Percentiles rank a stretch among this genome's conserved stretches.
phyloP scores from a whole-genome alignment of 116 monocot genomes.

The Trichopus zeylanicus region DNA sequence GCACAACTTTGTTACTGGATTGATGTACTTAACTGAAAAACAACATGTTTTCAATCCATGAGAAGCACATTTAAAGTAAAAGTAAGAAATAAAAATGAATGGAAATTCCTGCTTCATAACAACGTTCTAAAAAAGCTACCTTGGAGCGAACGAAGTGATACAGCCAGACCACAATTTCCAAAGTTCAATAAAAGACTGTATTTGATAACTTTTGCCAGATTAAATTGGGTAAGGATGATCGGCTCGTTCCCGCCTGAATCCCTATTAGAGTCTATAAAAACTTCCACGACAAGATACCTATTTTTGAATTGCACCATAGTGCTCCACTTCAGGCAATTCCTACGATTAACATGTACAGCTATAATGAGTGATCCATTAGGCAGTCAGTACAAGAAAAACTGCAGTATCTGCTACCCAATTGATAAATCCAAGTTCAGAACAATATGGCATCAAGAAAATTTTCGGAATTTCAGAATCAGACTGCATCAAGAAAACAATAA shows the following conservation, averaged over 20 bases:
- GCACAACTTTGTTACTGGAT: constrained; percentile 61
- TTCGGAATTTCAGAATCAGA: no score
- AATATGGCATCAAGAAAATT: no score
- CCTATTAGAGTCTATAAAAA: constrained; percentile 50
- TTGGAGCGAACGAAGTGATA: constrained; percentile 76
- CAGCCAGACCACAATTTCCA: constrained; percentile 78
- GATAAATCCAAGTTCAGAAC: no score
- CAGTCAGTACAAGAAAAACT: no score
- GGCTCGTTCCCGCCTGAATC: constrained; percentile 35
- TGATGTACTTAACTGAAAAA: constrained; percentile 77
- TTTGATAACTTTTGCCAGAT: constrained; percentile 66
- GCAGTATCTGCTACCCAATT: no score
- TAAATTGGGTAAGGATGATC: constrained; percentile 49
- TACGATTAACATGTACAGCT: no score
- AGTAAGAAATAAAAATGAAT: background rate
- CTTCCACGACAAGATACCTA: constrained; percentile 86
- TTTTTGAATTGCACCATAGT: constrained; percentile 88
- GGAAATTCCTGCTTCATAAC: no score
- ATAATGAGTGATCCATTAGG: no score
- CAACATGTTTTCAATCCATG: background rate
- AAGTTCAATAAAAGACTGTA: constrained; percentile 79
- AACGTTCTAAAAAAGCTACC: constrained; percentile 23
- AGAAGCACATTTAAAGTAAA: background rate
- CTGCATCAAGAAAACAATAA: no score
- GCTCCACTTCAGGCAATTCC: constrained; percentile 5